Conservation (phyloP, 495 filamentous ascomycete species). For the Aspergillus hancockii region DNA sequence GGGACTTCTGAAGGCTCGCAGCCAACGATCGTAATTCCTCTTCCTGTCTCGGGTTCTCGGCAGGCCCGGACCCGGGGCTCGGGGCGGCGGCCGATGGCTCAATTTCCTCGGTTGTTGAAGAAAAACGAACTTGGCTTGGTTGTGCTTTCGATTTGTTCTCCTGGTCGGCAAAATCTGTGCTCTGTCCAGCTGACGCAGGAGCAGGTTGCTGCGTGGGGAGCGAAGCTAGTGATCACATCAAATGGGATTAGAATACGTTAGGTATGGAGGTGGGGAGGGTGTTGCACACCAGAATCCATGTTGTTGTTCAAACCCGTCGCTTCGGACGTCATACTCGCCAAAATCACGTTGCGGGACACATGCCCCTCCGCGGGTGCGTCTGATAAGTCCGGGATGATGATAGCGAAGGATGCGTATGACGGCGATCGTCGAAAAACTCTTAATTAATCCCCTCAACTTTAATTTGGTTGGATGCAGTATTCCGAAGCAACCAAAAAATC, state of each 20-base stretch:
- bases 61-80: conserved; percentile 28
- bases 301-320: conserved; percentile 30
- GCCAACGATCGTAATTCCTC: conserved; percentile 72
- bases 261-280: conserved; percentile 11
- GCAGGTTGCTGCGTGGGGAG: conserved; percentile 24
- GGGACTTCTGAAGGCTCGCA: conserved; percentile 67
- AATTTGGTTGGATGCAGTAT: conserved; percentile 3
- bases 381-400: conserved; percentile 1
- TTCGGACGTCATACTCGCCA: conserved; percentile 49
- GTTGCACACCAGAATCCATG: conserved; percentile 41
- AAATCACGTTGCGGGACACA: conserved; percentile 38
- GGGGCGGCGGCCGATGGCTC: conserved; percentile 43
- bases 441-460: neutral
- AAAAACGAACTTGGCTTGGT: conserved; percentile 71
- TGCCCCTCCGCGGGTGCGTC: conserved; percentile 30
- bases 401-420: neutral
- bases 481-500: conserved; percentile 4
- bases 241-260: conserved; percentile 22
- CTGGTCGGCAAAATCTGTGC: conserved; percentile 28
- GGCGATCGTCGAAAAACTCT: neutral
- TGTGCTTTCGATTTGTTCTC: conserved; percentile 38
- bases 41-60: conserved; percentile 43
- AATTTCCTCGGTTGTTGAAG: conserved; percentile 77
- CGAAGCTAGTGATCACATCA: conserved; percentile 20
- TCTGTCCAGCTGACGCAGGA: conserved; percentile 29